These are phyloP conservation scores for Vigna hirtella DNA, from an alignment of 306 rosid genomes.

Conservation along the genomic window DNA sequence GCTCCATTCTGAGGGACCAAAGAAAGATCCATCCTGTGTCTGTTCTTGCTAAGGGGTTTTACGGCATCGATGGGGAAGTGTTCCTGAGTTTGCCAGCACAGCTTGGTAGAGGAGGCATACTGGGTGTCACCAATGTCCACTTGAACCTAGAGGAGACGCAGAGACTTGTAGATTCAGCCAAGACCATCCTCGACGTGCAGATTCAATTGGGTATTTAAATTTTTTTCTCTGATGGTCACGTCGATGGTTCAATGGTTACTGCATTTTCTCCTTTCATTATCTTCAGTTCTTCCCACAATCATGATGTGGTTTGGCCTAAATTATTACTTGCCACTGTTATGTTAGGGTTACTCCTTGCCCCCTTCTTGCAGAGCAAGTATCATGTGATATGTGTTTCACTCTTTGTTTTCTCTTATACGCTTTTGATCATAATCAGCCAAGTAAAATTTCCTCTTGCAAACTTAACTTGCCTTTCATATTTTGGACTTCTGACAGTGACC, in stretches of 20 bases:
- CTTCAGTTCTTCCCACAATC: neutral
- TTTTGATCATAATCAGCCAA: no score
- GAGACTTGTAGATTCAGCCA: slow-evolving; percentile 69
- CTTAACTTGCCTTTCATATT: no score
- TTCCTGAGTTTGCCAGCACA: slow-evolving; percentile 87
- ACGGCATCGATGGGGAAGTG: slow-evolving; percentile 74
- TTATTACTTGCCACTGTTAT: neutral
- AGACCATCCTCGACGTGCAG: slow-evolving; percentile 67
- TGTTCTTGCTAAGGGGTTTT: slow-evolving; percentile 73
- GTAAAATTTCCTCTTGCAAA: neutral
- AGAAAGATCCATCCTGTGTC: slow-evolving; percentile 86
- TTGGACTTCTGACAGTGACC: no score
- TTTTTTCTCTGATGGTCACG: neutral
- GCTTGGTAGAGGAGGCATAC: slow-evolving; percentile 76
- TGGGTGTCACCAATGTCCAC: slow-evolving; percentile 81
- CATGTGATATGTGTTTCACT: neutral
- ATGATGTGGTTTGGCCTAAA: neutral
- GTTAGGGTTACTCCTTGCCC: neutral
- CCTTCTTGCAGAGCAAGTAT: slow-evolving; percentile 11
- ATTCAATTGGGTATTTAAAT: slow-evolving; percentile 63
- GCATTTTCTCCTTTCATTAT: neutral
- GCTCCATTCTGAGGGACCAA: slow-evolving; percentile 75
- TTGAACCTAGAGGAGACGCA: slow-evolving; percentile 66
- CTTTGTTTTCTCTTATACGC: no score
- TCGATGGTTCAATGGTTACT: neutral